Conservation (phyloP, 306 rosid genomes). For the Cucurbita maxima region DNA sequence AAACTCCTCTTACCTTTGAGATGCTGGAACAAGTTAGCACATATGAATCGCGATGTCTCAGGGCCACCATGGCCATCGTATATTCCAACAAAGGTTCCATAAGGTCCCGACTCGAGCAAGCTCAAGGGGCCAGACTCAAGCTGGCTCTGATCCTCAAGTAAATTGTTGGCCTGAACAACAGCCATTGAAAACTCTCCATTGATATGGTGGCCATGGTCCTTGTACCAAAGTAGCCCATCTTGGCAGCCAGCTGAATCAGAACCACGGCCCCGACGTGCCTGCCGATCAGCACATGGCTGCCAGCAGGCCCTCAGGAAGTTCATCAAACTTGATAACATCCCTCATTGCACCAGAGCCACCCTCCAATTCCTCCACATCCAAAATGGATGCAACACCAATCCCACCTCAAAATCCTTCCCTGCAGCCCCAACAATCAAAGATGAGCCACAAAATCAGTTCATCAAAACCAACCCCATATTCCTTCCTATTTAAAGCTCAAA, state of each 20-base stretch:
- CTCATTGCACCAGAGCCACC: constrained; percentile 80
- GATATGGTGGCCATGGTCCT: constrained; percentile 68
- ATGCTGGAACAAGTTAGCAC: constrained; percentile 62
- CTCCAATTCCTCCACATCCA: constrained; percentile 70
- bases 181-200: constrained; percentile 91
- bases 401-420: constrained; percentile 11
- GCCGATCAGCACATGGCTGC: constrained; percentile 44
- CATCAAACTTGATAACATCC: constrained; percentile 92
- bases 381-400: constrained; percentile 47
- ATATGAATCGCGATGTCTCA: constrained; percentile 71
- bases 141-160: constrained; percentile 97
- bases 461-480: not conserved
- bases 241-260: constrained; percentile 59
- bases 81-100: constrained; percentile 74
- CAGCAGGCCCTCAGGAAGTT: constrained; percentile 84
- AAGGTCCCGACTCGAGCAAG: constrained; percentile 59
- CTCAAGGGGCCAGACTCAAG: constrained; percentile 84
- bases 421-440: constrained; percentile 7
- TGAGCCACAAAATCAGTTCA: not conserved
- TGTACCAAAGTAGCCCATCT: constrained; percentile 91
- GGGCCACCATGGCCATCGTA: constrained; percentile 97
- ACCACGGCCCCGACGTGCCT: constrained; percentile 11
- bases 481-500: constrained; percentile 8
- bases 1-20: constrained; percentile 49
- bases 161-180: constrained; percentile 88